Evolutionary conservation across 495 filamentous ascomycete species (phyloP).

Genomic region (Neurospora sp.): DNA sequence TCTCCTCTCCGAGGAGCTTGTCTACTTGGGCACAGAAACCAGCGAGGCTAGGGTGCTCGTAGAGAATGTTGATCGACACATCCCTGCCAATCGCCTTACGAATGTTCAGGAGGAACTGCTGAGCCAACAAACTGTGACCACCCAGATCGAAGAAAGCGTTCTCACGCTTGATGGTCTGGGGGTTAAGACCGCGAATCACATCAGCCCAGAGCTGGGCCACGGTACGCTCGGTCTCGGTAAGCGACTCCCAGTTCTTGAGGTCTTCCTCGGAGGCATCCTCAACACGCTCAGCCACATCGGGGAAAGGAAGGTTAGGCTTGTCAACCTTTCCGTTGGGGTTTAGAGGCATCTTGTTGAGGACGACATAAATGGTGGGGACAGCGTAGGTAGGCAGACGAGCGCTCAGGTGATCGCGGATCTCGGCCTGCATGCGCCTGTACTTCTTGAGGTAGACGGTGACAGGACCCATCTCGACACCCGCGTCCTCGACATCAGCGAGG

Average conservation of each 20-base stretch:
- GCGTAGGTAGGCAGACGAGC: slow-evolving; percentile 71
- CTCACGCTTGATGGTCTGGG: slow-evolving; percentile 52
- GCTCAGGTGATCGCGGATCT: slow-evolving; percentile 66
- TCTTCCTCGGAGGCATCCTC: slow-evolving; percentile 54
- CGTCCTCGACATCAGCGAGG: slow-evolving; percentile 39
- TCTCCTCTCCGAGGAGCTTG: slow-evolving; percentile 31
- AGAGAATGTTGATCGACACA: slow-evolving; percentile 68
- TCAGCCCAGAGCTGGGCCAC: slow-evolving; percentile 30
- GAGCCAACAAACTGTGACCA: slow-evolving; percentile 79
- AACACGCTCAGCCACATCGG: slow-evolving; percentile 49
- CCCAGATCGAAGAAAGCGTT: slow-evolving; percentile 81
- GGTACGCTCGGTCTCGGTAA: slow-evolving; percentile 32
- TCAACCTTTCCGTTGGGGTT: slow-evolving; percentile 97
- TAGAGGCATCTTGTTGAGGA: slow-evolving; percentile 69
- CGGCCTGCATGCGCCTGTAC: slow-evolving; percentile 56
- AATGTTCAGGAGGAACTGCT: slow-evolving; percentile 65
- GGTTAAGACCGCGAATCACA: slow-evolving; percentile 44
- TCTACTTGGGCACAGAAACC: slow-evolving; percentile 71
- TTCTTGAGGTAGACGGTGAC: slow-evolving; percentile 44
- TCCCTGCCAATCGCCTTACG: slow-evolving; percentile 55
- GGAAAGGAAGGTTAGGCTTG: slow-evolving; percentile 83
- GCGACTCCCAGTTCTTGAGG: slow-evolving; percentile 56
- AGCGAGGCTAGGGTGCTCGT: slow-evolving; percentile 62
- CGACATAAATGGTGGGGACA: slow-evolving; percentile 69
- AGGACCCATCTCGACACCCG: slow-evolving; percentile 35